Percentiles rank a stretch among this genome's conserved stretches.
Conservation (phyloP, 2,329 filamentous ascomycete species). For the Diaporthe helianthi region DNA sequence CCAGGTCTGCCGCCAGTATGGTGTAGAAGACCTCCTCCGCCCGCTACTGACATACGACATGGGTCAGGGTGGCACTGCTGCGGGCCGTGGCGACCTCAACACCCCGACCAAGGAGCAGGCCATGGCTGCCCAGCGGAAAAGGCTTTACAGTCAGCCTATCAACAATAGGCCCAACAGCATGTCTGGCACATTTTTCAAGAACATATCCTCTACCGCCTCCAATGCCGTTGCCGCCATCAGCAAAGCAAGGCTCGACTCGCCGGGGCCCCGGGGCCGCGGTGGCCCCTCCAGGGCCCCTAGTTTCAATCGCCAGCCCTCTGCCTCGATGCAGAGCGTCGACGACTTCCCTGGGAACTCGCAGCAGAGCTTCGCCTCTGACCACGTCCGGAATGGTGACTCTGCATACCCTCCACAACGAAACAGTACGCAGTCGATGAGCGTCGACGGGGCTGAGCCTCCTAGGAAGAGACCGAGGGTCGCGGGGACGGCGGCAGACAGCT, state of each 20-base stretch:
- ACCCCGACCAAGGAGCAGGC: constrained; percentile 98
- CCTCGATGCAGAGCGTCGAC: constrained; percentile 72
- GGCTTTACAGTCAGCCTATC: constrained; percentile 80
- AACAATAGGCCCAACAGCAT: constrained; percentile 72
- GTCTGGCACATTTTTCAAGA: constrained; percentile 93
- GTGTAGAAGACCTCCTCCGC: constrained; percentile 77
- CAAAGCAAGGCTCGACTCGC: constrained; percentile 93
- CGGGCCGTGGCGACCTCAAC: constrained; percentile 79
- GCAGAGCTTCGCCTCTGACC: constrained; percentile 81
- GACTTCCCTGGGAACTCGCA: constrained; percentile 79
- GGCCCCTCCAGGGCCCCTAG: constrained; percentile 71
- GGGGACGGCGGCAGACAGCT: constrained; percentile 63
- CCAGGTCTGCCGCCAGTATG: constrained; percentile 85
- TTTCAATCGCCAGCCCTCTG: constrained; percentile 69
- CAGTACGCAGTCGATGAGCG: constrained; percentile 48
- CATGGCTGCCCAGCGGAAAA: constrained; percentile 93
- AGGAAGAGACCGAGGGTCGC: constrained; percentile 75
- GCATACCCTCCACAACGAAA: constrained; percentile 68
- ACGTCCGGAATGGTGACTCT: constrained; percentile 75
- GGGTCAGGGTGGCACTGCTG: constrained; percentile 74
- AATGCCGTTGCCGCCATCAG: constrained; percentile 95
- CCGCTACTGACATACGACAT: constrained; percentile 83
- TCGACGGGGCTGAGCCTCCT: constrained; percentile 75
- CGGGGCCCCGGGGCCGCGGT: constrained; percentile 68
- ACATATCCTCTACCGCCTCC: constrained; percentile 91